A percentile compares a stretch with the other conserved stretches of the same genome.
These are phyloP conservation scores for Tylopilus sp. DNA, from an alignment of 768 basidiomycete species.

Conservation along the genomic window DNA sequence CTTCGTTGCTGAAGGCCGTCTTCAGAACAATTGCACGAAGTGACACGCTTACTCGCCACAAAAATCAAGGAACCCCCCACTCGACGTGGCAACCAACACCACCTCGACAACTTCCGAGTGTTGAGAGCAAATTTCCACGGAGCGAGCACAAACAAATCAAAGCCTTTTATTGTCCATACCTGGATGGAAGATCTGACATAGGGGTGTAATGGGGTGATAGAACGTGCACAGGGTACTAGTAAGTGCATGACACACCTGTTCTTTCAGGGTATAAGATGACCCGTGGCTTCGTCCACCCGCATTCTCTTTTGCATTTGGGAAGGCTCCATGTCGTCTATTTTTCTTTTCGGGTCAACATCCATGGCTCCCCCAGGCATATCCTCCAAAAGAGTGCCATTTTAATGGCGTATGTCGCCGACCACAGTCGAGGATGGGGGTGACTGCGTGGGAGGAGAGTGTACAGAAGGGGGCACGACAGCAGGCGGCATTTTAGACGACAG, in stretches of 20 bases:
- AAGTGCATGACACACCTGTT: slow-evolving; percentile 21
- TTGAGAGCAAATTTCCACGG: slow-evolving; percentile 27
- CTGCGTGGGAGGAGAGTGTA: slow-evolving; percentile 51
- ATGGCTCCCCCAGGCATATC: slow-evolving; percentile 40
- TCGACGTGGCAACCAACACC: slow-evolving; percentile 27
- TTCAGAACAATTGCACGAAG: slow-evolving; percentile 12
- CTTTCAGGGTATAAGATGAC: slow-evolving; percentile 54
- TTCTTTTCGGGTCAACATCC: slow-evolving; percentile 59
- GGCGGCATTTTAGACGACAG: slow-evolving; percentile 42
- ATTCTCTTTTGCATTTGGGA: slow-evolving; percentile 65
- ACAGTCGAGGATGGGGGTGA: slow-evolving; percentile 45
- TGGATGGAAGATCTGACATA: slow-evolving; percentile 23
- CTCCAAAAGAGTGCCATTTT: slow-evolving; percentile 36
- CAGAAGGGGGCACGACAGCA: slow-evolving; percentile 29
- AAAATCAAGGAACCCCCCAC: slow-evolving; percentile 20
- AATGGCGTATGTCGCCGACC: slow-evolving; percentile 33
- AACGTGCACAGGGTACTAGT: slow-evolving; percentile 19
- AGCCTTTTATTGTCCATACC: slow-evolving; percentile 29
- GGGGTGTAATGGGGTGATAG: slow-evolving; percentile 20
- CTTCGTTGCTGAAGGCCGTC: slow-evolving; percentile 18
- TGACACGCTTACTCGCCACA: slow-evolving; percentile 3
- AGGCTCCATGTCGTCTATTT: slow-evolving; percentile 50
- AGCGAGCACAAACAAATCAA: slow-evolving; percentile 23
- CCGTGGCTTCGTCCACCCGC: slow-evolving; percentile 54
- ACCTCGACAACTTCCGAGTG: slow-evolving; percentile 29